Evolutionary conservation across 169 alveolate species (phyloP).

Genomic region (Plasmodium yoelii): DNA sequence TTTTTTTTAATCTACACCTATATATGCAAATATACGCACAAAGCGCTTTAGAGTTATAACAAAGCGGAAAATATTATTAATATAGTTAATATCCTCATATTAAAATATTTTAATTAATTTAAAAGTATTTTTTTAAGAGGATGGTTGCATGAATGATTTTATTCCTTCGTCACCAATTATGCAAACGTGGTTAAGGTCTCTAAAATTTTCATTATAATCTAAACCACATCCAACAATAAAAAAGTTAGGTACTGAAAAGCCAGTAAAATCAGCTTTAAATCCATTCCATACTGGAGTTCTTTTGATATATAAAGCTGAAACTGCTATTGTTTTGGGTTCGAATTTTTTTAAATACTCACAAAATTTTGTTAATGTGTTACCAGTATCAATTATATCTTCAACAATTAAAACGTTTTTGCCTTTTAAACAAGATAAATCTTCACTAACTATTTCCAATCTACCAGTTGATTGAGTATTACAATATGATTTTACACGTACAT

Average conservation of each 20-base stretch:
- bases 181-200: conserved; percentile 62
- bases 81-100: no score
- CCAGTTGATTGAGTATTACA: conserved; percentile 67
- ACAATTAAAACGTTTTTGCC: conserved; percentile 84
- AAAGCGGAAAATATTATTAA: no score
- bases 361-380: conserved; percentile 74
- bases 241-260: conserved; percentile 80
- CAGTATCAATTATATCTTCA: conserved; percentile 87
- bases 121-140: not conserved
- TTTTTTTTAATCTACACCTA: no score
- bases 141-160: conserved; percentile 6
- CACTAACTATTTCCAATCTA: conserved; percentile 72
- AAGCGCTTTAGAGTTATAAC: no score
- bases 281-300: conserved; percentile 79
- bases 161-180: conserved; percentile 47
- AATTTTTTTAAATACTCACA: conserved; percentile 75
- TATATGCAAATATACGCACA: no score
- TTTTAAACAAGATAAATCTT: conserved; percentile 79
- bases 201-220: conserved; percentile 78
- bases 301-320: conserved; percentile 66
- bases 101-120: not conserved
- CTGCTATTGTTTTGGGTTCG: conserved; percentile 75
- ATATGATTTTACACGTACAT: conserved; percentile 81
- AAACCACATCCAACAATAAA: conserved; percentile 83
- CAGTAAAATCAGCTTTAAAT: conserved; percentile 84